Evolutionary conservation across 495 filamentous ascomycete genomes (phyloP), one percentile per base, ranked within the genome.

Genomic region (Evansstolkia leycettana): DNA sequence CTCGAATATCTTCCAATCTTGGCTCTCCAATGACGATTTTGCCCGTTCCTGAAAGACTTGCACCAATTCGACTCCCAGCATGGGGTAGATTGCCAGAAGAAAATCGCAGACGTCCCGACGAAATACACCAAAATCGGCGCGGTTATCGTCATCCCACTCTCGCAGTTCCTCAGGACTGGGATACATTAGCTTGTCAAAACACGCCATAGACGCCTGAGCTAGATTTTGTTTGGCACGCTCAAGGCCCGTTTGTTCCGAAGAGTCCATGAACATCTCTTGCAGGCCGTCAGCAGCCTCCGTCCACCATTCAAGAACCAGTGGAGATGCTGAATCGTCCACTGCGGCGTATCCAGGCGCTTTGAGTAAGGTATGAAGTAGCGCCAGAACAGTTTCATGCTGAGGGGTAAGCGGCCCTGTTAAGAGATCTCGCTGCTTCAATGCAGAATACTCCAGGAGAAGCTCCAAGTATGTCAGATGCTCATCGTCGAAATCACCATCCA

Each of bases 241-340:
- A 33, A 51, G 31, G 3, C 40, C 43, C 7, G 38, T 15, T 23
- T 43, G 40, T 8, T 58, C 47, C 18, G 51, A 52, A 8, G 46
- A 15, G 2, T 57, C 45, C n/a, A 61, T 13, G 24, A 43, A 44
- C 18, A 48, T 41, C 24, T 58, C 57, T 15, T 56, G 51, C 2
- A 64, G 37, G 16, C 48, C 50, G 26, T 68, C 64, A 0, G 62
- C 64, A 32, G 55, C 58, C 17, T 61, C 65, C 8, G 69, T 80
- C 87, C 88, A 94, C 58, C 89, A 94, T 42, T 94, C 83, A 17
- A 94, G 63, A 2, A 78, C 76, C 3, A 75, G 71, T 2, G 80
- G 71, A 28, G 84, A 85, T 27, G 92, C 75, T 28, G 69, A 63
- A 46, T 95, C 84, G 11, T 92, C 84, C 16, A 74, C 74, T 3